These are phyloP conservation scores for Ambrosia trifida DNA, from an alignment of 129 eudicot genomes.

Conservation along the genomic window DNA sequence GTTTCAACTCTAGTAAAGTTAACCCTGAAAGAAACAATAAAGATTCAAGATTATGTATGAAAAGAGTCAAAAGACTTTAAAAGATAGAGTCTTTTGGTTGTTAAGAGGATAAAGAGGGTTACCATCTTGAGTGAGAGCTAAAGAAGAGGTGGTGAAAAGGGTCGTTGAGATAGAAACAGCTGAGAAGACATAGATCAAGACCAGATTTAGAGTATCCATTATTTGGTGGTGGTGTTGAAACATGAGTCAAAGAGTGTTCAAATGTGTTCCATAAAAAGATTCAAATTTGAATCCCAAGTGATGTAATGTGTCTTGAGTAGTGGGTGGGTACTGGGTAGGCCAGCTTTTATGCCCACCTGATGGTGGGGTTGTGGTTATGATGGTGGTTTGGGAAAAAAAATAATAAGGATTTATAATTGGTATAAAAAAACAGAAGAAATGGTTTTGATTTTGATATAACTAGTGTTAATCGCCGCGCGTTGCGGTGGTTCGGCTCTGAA, in stretches of 20 bases:
- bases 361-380: slow-evolving; percentile 41
- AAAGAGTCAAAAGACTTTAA: too few relatives aligned
- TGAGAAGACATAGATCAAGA: slow-evolving; percentile 41
- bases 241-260: slow-evolving; percentile 22
- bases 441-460: too few relatives aligned
- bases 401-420: too few relatives aligned
- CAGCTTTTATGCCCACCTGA: not conserved
- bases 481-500: too few relatives aligned
- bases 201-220: slow-evolving; percentile 39
- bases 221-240: slow-evolving; percentile 37
- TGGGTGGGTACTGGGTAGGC: too few relatives aligned
- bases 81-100: not conserved
- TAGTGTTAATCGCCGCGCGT: too few relatives aligned
- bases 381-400: slow-evolving; percentile 41
- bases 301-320: slow-evolving; percentile 1
- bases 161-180: slow-evolving; percentile 48
- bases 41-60: slow-evolving; percentile 7
- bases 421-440: too few relatives aligned
- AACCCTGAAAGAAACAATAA: slow-evolving; percentile 50
- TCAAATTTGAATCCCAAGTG: slow-evolving; percentile 28
- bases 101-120: not conserved
- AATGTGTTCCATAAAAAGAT: slow-evolving; percentile 30
- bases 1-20: slow-evolving; percentile 69
- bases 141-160: slow-evolving; percentile 53
- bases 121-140: slow-evolving; percentile 91